Evolutionary conservation across 108 stramenopile species (phyloP), one percentile per base, ranked within the genome.

Genomic region (Schizochytrium sp.): DNA sequence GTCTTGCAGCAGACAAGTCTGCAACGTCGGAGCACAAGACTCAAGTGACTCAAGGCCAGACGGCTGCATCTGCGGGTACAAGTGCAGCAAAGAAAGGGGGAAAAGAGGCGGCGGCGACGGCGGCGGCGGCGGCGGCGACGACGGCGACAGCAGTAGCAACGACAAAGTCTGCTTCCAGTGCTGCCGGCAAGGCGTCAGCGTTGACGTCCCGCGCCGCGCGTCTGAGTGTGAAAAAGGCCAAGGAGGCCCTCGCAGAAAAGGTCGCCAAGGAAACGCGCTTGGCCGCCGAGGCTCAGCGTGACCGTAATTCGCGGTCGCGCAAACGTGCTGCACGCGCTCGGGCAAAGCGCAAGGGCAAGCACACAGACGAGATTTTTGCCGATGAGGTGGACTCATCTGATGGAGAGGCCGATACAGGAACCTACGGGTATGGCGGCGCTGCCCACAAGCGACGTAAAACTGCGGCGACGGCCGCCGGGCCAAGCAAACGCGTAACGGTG

Each of bases 311-410:
- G 41, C 25, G 41, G 63, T 69, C 63, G 18, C 14, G 41, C 21
- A 69, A 69, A 41, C 63, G 63, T 2, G 63, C 63, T 12, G 63
- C 63, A 23, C 63, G 63, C 3, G 14, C 63, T 28, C 63, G 63
- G 8, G 63, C 76, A 1, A 83, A 83, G 51, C 45, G 51, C 25
- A 83, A 83, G 51, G 48, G 76, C 76, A 83, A 53, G 48, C 0
- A 83, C 4, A 53, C 48, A 4, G 76, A 83, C 51, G 45, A 83
- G 12, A 53, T 83, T 28, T 83, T 53, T 83, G 76, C 76, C 45
- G 76, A 83, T 28, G 76, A 83, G 51, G 51, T 83, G 48, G 76
- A 83, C 23, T 83, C 76, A 25, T 83, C 76, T 8, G 76, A 83
- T 12, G 76, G 76, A 12, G 76, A 83, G n/a, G 45, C 23, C 28